Evolutionary conservation across 768 basidiomycete genomes (phyloP).

Genomic region (Strobilomyces echinocephalus): DNA sequence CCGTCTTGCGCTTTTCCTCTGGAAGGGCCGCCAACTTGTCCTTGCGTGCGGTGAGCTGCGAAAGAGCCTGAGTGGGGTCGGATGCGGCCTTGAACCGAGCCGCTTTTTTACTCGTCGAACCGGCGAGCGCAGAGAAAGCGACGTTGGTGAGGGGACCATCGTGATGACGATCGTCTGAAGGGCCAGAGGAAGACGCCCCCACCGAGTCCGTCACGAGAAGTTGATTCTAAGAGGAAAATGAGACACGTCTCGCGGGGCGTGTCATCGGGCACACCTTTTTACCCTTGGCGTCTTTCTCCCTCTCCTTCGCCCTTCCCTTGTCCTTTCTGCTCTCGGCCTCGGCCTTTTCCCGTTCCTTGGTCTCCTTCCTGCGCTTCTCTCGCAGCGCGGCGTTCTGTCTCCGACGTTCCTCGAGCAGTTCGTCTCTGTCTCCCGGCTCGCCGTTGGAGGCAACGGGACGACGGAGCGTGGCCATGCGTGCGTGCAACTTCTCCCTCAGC

Average conservation of each 20-base stretch:
- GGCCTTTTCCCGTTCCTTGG: neutral
- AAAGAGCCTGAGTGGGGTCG: constrained; percentile 82
- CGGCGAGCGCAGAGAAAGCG: constrained; percentile 61
- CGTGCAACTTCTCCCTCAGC: constrained; percentile 71
- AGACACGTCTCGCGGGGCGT: neutral
- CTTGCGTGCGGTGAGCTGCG: constrained; percentile 71
- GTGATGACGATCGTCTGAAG: constrained; percentile 27
- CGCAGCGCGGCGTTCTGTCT: constrained; percentile 32
- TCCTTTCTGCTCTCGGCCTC: too few species aligned
- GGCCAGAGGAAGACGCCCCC: constrained; percentile 15
- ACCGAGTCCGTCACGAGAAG: constrained; percentile 60
- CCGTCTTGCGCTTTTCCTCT: constrained; percentile 75
- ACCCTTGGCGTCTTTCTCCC: constrained; percentile 41
- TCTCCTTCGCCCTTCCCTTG: neutral
- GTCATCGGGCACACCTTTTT: constrained; percentile 45
- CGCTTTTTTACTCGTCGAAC: constrained; percentile 45
- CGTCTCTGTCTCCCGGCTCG: constrained; percentile 68
- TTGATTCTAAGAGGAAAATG: constrained; percentile 48
- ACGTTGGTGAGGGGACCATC: constrained; percentile 53
- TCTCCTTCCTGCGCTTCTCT: too few species aligned
- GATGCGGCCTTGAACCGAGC: constrained; percentile 63
- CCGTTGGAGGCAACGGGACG: constrained; percentile 32
- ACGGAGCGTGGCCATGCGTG: constrained; percentile 67
- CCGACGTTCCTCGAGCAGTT: constrained; percentile 75
- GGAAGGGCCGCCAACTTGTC: constrained; percentile 72